Percentiles rank a stretch among this genome's conserved stretches.
Conservation (phyloP, 176 grass and related monocot genomes). For the Carex cristatella region DNA sequence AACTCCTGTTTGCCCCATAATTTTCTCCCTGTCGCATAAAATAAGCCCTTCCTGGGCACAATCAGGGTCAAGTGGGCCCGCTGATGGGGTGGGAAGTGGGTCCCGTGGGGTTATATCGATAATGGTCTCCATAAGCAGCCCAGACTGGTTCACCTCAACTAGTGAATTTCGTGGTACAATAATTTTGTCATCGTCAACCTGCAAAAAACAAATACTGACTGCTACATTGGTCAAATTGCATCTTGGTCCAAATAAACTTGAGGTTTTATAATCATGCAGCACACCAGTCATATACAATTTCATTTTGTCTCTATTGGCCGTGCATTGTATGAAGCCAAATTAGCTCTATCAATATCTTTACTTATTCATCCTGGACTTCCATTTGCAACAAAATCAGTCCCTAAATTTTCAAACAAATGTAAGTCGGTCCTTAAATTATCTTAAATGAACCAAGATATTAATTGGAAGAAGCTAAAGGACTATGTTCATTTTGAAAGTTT, state of each 20-base stretch:
- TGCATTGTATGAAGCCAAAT: too few relatives aligned
- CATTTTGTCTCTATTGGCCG: too few relatives aligned
- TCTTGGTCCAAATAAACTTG: not conserved
- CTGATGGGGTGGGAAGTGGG: constrained; percentile 71
- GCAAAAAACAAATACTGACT: not conserved
- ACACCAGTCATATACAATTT: too few relatives aligned
- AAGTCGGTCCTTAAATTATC: not conserved
- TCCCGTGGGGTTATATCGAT: constrained; percentile 88
- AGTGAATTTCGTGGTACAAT: constrained; percentile 79
- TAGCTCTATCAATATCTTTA: too few relatives aligned
- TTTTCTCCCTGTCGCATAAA: constrained; percentile 86
- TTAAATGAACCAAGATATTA: not conserved
- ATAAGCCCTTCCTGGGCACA: constrained; percentile 81
- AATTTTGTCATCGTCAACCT: constrained; percentile 96
- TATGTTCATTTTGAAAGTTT: not conserved
- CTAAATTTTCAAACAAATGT: not conserved
- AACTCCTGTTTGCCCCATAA: constrained; percentile 80
- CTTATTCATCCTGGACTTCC: not conserved
- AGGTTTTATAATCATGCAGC: not conserved
- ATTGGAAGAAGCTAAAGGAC: not conserved
- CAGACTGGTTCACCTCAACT: constrained; percentile 93
- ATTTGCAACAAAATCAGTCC: not conserved
- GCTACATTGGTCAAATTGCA: constrained; percentile 10
- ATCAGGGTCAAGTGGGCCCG: constrained; percentile 58
- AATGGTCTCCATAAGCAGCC: constrained; percentile 94